A percentile compares a stretch with the other conserved stretches of the same genome.
Conservation (phyloP, 2,329 filamentous ascomycete genomes). For the Neophaeococcomyces aloes region DNA sequence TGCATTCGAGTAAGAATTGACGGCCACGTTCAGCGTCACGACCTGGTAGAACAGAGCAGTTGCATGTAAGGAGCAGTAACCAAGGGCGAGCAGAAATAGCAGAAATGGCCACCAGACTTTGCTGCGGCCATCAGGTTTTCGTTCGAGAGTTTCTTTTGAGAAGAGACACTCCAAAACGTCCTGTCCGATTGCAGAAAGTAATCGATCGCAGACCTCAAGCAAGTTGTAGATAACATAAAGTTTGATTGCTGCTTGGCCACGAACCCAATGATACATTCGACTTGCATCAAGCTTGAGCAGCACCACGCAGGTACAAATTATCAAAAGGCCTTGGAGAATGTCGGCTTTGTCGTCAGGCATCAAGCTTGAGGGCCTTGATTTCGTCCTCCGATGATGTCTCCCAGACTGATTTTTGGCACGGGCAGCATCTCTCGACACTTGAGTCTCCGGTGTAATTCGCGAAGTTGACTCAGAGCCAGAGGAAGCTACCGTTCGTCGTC, state of each 20-base stretch:
- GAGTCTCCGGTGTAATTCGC: constrained; percentile 27
- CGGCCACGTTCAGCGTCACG: constrained; percentile 92
- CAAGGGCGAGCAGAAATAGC: constrained; percentile 78
- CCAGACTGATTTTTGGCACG: constrained; percentile 21
- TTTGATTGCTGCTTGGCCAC: constrained; percentile 93
- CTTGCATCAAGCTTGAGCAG: constrained; percentile 90
- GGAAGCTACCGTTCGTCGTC: constrained; percentile 25
- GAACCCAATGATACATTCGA: constrained; percentile 95
- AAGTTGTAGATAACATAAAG: constrained; percentile 99
- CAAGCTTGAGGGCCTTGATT: constrained; percentile 74
- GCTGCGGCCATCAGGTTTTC: constrained; percentile 76
- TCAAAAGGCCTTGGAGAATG: constrained; percentile 77
- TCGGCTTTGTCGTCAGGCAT: constrained; percentile 90
- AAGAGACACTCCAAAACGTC: constrained; percentile 95
- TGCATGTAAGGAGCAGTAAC: constrained; percentile 80
- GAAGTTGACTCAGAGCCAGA: constrained; percentile 25
- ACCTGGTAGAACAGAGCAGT: constrained; percentile 92
- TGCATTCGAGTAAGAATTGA: constrained; percentile 97
- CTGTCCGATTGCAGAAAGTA: constrained; percentile 84
- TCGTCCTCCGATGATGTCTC: constrained; percentile 57
- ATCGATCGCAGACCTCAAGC: constrained; percentile 75
- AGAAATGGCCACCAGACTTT: constrained; percentile 81
- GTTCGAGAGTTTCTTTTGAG: constrained; percentile 81
- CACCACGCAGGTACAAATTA: constrained; percentile 72
- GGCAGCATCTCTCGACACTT: constrained; percentile 2